phyloP scores from a whole-genome alignment of 1,139 yeast genomes.

The Magnusiomyces tetraspermus region DNA sequence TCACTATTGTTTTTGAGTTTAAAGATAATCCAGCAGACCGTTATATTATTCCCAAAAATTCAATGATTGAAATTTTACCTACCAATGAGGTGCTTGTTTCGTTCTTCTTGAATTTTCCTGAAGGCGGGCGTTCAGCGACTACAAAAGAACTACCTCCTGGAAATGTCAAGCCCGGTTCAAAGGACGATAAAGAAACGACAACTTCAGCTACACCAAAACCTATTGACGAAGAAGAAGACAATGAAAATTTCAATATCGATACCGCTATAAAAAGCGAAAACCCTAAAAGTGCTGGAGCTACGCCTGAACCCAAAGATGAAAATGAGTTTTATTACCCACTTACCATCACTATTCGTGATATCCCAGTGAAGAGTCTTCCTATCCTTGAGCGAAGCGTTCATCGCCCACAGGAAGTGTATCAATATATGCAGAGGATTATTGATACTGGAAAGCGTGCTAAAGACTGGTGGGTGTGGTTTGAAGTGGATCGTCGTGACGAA shows the following conservation, averaged over 20 bases:
- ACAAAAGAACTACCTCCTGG: conserved; percentile 9
- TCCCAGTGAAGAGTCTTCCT: conserved; percentile 59
- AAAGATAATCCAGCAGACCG: conserved; percentile 70
- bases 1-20: conserved; percentile 77
- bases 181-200: conserved; percentile 22
- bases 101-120: conserved; percentile 40
- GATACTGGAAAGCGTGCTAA: conserved; percentile 52
- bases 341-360: conserved; percentile 52
- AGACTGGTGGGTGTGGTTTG: conserved; percentile 70
- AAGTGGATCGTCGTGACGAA: conserved; percentile 70
- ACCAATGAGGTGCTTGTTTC: conserved; percentile 53
- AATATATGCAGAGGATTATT: conserved; percentile 53
- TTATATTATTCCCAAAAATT: conserved; percentile 62
- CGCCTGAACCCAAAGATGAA: conserved; percentile 9
- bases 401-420: conserved; percentile 45
- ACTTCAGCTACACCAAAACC: conserved; percentile 18
- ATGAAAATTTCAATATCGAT: background rate
- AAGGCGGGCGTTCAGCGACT: conserved; percentile 16
- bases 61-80: conserved; percentile 56
- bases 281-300: background rate
- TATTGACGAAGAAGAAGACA: background rate
- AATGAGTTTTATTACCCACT: conserved; percentile 43
- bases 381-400: conserved; percentile 63
- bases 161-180: conserved; percentile 10
- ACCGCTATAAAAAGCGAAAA: conserved; percentile 5